Percentiles rank a stretch among this genome's conserved stretches.
phyloP scores from a whole-genome alignment of 805 yeast species.

The Brettanomyces naardenensis region DNA sequence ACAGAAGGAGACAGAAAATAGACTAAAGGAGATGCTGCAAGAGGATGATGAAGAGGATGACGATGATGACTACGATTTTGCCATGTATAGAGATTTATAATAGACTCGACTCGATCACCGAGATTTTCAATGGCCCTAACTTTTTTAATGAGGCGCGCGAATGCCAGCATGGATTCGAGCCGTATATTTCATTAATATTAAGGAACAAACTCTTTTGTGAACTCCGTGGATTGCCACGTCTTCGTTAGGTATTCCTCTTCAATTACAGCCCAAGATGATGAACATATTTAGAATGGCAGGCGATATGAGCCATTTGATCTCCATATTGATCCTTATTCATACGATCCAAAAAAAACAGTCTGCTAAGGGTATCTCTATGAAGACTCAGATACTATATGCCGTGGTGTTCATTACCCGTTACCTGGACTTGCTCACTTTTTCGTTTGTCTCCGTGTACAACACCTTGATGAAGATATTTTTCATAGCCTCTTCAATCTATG shows the following conservation, averaged over 20 bases:
- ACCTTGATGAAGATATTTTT: slow-evolving; percentile 75
- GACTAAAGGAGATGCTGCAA: slow-evolving; percentile 7
- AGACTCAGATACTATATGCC: slow-evolving; percentile 77
- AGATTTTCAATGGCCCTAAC: too few species aligned
- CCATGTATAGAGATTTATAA: slow-evolving; percentile 15
- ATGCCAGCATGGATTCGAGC: too few species aligned
- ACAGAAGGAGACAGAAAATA: slow-evolving; percentile 13
- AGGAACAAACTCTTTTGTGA: too few species aligned
- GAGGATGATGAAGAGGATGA: slow-evolving; percentile 2
- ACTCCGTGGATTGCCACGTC: too few species aligned
- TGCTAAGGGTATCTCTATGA: slow-evolving; percentile 77
- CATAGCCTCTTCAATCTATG: slow-evolving; percentile 67
- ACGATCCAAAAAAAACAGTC: slow-evolving; percentile 59
- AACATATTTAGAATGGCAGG: slow-evolving; percentile 40
- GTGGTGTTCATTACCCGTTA: slow-evolving; percentile 70
- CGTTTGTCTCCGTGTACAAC: slow-evolving; percentile 64
- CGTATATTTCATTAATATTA: too few species aligned
- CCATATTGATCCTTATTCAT: slow-evolving; percentile 67
- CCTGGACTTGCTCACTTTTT: slow-evolving; percentile 45
- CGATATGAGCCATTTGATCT: slow-evolving; percentile 76
- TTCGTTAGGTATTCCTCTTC: too few species aligned
- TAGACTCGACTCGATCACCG: too few species aligned
- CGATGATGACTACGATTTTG: slow-evolving; percentile 12
- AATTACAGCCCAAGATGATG: slow-evolving; percentile 24
- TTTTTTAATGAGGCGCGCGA: too few species aligned